Evolutionary conservation across 2,329 filamentous ascomycete genomes (phyloP), one percentile per base, ranked within the genome.

Genomic region (Hymenoscyphus albidus): DNA sequence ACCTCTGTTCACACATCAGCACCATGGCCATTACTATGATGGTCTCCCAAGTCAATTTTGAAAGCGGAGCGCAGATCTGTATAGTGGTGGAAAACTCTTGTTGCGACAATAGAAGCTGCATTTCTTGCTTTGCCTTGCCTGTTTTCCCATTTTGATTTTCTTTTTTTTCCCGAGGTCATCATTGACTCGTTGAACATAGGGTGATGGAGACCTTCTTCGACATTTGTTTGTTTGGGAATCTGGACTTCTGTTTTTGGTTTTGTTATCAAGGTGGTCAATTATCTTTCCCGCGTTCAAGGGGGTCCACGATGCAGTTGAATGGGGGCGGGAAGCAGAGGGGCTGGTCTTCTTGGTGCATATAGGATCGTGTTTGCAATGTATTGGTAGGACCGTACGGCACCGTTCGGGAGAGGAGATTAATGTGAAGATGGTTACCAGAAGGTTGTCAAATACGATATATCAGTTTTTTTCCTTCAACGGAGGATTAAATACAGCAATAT

Each of bases 1-100:
- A 10, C 71, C 73, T 31, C 54, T 74, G n/a, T 74, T 74, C 48
- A 67, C 67, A 59, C 58, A 70, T 56, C 62, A 59, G n/a, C 63
- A 63, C 31, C 63, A 66, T 12, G 58, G 64, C n/a, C 64, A 62
- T 39, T 70, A 67, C 38, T 63, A 63, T 55, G 51, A 69, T 68
- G 62, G 65, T 16, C 55, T 63, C 27, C 58, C 63, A 10, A 40
- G 54, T 3, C 62, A 63, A 18, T 61, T 40, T 58, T 22, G 42
- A 32, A 54, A 27, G 56, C 18, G 5, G 27, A 5, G 7, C 48
- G 27, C 42, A 51, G 13, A 22, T 13, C 27, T 62, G 56, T 62
- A 62, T 44, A 62, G 55, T 55, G 56, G 62, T n/a, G 44, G 61
- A 9, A 54, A 54, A 18, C 39, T 32, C 32, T 18, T 44, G n/a